These are phyloP conservation scores for Sinapis alba DNA, from an alignment of 441 rosid species.

Conservation along the genomic window DNA sequence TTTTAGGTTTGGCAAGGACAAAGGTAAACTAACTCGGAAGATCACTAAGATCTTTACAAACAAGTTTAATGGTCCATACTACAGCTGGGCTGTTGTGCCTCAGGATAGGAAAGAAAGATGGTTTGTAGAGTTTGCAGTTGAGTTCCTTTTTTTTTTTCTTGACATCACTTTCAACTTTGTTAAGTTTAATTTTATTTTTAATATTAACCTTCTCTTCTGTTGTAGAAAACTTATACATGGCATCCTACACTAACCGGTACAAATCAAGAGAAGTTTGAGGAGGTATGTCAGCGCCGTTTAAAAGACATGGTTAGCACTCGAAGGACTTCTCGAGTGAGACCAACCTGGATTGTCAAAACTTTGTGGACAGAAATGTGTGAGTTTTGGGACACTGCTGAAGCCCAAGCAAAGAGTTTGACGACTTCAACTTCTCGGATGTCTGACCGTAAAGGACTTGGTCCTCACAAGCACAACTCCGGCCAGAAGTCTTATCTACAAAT, in stretches of 20 bases:
- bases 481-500: neutral
- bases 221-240: neutral
- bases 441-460: neutral
- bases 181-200: neutral
- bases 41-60: neutral
- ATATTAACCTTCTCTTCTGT: neutral
- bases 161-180: neutral
- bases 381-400: neutral
- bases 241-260: neutral
- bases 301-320: neutral
- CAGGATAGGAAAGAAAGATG: neutral
- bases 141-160: neutral
- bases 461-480: neutral
- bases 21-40: neutral
- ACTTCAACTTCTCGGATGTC: neutral
- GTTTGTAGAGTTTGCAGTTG: neutral
- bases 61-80: neutral
- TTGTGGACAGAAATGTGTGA: neutral
- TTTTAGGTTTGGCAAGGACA: neutral
- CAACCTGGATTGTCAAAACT: neutral
- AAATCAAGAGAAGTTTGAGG: neutral
- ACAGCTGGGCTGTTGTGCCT: neutral
- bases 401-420: neutral
- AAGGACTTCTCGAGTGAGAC: neutral
- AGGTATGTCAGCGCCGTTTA: neutral